Evolutionary conservation across 352 stramenopile genomes (phyloP), one percentile per base, ranked within the genome.

Genomic region (Pythium phragmiticola): DNA sequence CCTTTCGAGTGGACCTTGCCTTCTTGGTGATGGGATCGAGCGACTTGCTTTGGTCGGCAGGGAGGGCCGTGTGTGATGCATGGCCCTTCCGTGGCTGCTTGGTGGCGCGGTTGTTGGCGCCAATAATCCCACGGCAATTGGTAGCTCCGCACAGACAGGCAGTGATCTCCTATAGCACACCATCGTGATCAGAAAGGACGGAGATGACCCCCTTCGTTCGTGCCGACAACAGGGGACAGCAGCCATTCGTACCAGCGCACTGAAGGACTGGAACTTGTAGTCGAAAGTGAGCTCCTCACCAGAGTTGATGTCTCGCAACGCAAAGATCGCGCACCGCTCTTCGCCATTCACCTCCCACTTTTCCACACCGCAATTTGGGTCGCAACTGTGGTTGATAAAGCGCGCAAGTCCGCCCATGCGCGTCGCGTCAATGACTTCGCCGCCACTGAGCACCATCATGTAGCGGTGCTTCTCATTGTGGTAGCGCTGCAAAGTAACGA

Each of bases 351-450:
- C 80, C 26, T 95, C 90, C 77, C 96, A 97, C 36, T 98, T 98
- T 73, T 98, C 88, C 26, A 97, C 96, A 37, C 86, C 83, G 73
- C 93, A 98, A 73, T 98, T 98, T 13, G 75, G 87, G n/a, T 95
- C 78, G 66, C 93, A 98, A 70, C 91, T 98, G 66, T 97, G 90
- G 74, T 99, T 99, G 63, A 99, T 98, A 62, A 98, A 99, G 46
- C 95, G 84, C 33, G 92, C 92, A 39, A 97, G 82, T 34, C 92
- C 94, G 34, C 94, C 93, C 68, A 94, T 92, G 36, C 92, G 78
- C 28, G 86, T 95, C 33, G 87, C 89, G 67, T 97, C 89, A 37
- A 97, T 94, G 67, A 95, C 89, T 72, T 93, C 82, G 19, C 77
- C 84, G 23, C 83, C 85, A 51, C 80, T 92, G 57, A 92, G 73